Percentiles rank a stretch among this genome's conserved stretches.
Conservation (phyloP, 306 rosid genomes). For the Cyclanthera cordifolia region DNA sequence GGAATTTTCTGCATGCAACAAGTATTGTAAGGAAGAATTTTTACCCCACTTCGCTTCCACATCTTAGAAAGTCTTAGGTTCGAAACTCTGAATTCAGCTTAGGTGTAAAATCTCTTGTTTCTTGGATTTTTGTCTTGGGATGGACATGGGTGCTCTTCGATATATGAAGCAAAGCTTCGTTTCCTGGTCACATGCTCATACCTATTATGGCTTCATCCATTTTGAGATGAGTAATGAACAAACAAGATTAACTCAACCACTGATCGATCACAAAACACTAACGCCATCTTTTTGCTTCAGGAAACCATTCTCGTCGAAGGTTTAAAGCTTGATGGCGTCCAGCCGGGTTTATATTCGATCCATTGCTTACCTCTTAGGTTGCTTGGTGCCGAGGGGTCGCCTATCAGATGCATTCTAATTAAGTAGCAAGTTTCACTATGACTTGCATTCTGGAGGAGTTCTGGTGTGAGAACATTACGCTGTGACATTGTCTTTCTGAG, state of each 20-base stretch:
- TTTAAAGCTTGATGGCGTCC: conserved; percentile 55
- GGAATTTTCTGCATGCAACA: too few species aligned
- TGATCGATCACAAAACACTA: neutral
- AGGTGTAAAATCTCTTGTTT: too few species aligned
- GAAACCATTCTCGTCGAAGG: conserved; percentile 63
- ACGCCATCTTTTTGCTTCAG: conserved; percentile 20
- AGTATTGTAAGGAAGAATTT: too few species aligned
- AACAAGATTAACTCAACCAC: neutral
- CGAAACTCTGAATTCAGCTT: too few species aligned
- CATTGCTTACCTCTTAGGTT: conserved; percentile 72
- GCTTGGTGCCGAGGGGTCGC: conserved; percentile 72
- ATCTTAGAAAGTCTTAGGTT: too few species aligned
- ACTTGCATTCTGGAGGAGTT: neutral
- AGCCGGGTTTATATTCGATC: conserved; percentile 44
- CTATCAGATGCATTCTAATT: conserved; percentile 60
- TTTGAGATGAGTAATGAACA: neutral
- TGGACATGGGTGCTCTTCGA: too few species aligned
- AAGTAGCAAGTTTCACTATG: conserved; percentile 18
- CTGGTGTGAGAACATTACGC: neutral
- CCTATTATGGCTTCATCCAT: neutral
- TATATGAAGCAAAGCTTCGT: too few species aligned
- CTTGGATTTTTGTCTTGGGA: too few species aligned
- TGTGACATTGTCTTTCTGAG: too few species aligned
- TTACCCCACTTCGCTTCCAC: too few species aligned
- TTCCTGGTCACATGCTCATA: too few species aligned